Conservation (phyloP, 257 asterid genomes). For the Lavandula angustifolia region DNA sequence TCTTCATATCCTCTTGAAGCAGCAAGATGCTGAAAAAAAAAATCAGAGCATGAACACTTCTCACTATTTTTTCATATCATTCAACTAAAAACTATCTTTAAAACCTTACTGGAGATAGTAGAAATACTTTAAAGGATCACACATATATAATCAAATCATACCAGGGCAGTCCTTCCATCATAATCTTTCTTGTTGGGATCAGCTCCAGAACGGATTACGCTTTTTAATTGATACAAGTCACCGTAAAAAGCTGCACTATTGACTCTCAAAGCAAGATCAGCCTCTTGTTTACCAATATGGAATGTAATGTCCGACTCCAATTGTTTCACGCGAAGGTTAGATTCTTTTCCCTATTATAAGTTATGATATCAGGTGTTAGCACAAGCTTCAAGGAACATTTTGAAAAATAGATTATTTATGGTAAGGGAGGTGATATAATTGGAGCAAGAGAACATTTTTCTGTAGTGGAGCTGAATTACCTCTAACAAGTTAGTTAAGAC, state of each 20-base stretch:
- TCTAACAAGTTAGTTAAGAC: conserved; percentile 76
- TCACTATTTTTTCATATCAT: conserved; percentile 3
- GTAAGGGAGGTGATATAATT: not conserved
- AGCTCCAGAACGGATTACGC: conserved; percentile 81
- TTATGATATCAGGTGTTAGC: not conserved
- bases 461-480: conserved; percentile 53
- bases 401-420: not conserved
- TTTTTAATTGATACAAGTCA: conserved; percentile 74
- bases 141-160: conserved; percentile 31
- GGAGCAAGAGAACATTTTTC: not conserved
- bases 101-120: not conserved
- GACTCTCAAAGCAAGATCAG: conserved; percentile 87
- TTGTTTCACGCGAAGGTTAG: conserved; percentile 69
- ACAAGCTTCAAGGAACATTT: too few species aligned
- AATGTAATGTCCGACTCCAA: conserved; percentile 68
- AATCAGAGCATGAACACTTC: not conserved
- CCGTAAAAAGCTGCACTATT: conserved; percentile 83
- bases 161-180: conserved; percentile 90
- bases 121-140: not conserved
- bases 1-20: conserved; percentile 86
- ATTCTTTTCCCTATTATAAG: conserved; percentile 64
- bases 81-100: not conserved
- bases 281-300: conserved; percentile 83
- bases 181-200: conserved; percentile 83
- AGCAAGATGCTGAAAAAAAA: conserved; percentile 75